These are phyloP conservation scores for Nicotiana sylvestris DNA, from an alignment of 257 asterid species.

Conservation along the genomic window DNA sequence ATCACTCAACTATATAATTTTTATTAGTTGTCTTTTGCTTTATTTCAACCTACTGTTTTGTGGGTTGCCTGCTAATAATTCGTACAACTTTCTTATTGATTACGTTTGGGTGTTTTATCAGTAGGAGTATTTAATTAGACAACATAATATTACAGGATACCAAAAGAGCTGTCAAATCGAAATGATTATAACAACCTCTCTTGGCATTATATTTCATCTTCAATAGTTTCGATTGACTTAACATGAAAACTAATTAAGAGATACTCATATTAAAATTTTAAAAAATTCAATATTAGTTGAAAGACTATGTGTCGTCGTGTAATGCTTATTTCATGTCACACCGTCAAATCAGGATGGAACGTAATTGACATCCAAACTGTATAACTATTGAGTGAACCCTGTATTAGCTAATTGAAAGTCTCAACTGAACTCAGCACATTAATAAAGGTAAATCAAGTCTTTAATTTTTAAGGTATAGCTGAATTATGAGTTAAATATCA, in stretches of 20 bases:
- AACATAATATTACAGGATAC: background rate
- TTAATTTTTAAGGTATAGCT: too few species aligned
- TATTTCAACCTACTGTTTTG: background rate
- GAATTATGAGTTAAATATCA: too few species aligned
- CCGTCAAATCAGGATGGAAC: too few species aligned
- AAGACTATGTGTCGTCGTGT: background rate
- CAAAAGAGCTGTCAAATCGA: background rate
- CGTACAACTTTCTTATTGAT: background rate
- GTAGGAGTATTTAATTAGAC: background rate
- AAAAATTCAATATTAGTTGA: background rate
- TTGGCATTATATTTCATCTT: background rate
- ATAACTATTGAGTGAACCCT: too few species aligned
- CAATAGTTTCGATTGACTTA: background rate
- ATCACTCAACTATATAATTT: too few species aligned
- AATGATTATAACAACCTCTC: background rate
- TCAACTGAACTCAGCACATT: too few species aligned
- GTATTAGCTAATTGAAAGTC: too few species aligned
- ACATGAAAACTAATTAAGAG: background rate
- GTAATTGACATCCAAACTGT: too few species aligned
- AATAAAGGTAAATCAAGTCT: too few species aligned
- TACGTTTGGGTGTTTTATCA: background rate
- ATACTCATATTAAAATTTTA: background rate
- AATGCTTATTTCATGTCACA: too few species aligned
- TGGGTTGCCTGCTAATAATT: background rate
- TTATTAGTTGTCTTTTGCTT: background rate